Evolutionary conservation across 2,329 filamentous ascomycete genomes (phyloP), one percentile per base, ranked within the genome.

Genomic region (Thielaviopsis musarum): DNA sequence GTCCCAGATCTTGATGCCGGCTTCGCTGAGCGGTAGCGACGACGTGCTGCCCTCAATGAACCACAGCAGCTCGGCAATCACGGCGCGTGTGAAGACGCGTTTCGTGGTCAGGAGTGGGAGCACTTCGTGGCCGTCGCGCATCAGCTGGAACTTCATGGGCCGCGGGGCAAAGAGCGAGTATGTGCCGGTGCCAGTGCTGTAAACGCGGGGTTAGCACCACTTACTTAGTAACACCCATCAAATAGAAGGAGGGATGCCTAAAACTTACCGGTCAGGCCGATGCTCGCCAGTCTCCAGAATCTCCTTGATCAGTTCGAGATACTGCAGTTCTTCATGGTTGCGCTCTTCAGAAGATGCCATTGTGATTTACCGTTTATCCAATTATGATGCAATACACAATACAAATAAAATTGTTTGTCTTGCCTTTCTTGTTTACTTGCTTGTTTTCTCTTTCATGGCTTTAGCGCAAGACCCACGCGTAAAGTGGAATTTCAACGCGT

Each of bases 1-100:
- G 69, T 98, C 93, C 93, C 93, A 98, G 70, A 98, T 98, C 72
- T 94, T 94, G 67, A 98, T 84, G 30, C 90, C 89, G 1, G 84
- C 83, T 13, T 84, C 83, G 62, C 82, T 84, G 2, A 98, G 82
- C 0, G 89, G 76, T 3, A 82, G 73, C 1, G 88, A 91, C 0
- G 88, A 89, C 2, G 93, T 98, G 67, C 76, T 82, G 67, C 89
- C 93, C 52, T 83, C 80, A 65, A 98, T 79, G 73, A 98, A 98
- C 93, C 93, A 98, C 62, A 98, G 84, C 0, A 98, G 84, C 72
- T 98, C 93, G 64, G 84, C 87, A 63, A 97, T 77, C 56, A 98
- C 87, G 66, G 91, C 91, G 62, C 88, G 86, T 34, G 88, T 80
- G 73, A 96, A 97, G 66, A 98, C 93, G 65, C 93, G 89, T 71